These are phyloP conservation scores for Escovopsis sp. DNA, from an alignment of 2,329 filamentous ascomycete genomes.

Conservation along the genomic window DNA sequence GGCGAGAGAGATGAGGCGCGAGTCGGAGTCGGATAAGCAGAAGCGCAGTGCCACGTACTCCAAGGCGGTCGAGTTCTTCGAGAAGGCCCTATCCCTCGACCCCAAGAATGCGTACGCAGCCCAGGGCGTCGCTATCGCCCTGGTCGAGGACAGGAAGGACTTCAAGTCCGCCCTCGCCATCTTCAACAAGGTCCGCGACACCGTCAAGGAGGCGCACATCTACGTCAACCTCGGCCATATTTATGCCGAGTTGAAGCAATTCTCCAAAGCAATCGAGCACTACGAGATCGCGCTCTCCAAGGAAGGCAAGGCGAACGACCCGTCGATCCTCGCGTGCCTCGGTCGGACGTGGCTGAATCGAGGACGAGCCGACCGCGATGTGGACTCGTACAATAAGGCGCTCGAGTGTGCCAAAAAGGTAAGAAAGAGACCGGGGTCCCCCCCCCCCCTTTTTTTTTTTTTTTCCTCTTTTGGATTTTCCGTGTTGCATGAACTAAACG, in stretches of 20 bases:
- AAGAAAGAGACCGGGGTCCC: slow-evolving; percentile 9
- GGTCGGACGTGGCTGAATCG: slow-evolving; percentile 78
- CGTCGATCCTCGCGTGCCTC: slow-evolving; percentile 69
- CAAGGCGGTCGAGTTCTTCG: slow-evolving; percentile 94
- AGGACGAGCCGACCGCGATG: slow-evolving; percentile 47
- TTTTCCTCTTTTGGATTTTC: not conserved
- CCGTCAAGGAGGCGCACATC: slow-evolving; percentile 73
- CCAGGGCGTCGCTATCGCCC: slow-evolving; percentile 85
- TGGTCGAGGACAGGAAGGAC: slow-evolving; percentile 91
- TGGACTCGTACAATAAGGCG: slow-evolving; percentile 42
- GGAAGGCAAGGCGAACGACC: slow-evolving; percentile 58
- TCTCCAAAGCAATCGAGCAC: slow-evolving; percentile 79
- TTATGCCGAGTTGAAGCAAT: slow-evolving; percentile 82
- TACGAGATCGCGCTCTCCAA: slow-evolving; percentile 78
- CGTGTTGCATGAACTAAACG: slow-evolving; percentile 5
- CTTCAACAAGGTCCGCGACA: slow-evolving; percentile 81
- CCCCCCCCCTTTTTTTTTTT: too few species aligned
- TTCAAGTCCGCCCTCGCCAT: slow-evolving; percentile 69
- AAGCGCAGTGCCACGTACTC: slow-evolving; percentile 78
- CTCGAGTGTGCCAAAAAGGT: slow-evolving; percentile 51
- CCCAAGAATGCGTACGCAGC: slow-evolving; percentile 91
- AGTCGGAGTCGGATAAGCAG: slow-evolving; percentile 79
- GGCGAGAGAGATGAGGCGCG: slow-evolving; percentile 86
- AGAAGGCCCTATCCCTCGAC: slow-evolving; percentile 91
- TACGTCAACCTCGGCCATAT: slow-evolving; percentile 90